Base-by-base conservation (phyloP, 306 rosid genomes). In the Canavalia ensiformis region DNA sequence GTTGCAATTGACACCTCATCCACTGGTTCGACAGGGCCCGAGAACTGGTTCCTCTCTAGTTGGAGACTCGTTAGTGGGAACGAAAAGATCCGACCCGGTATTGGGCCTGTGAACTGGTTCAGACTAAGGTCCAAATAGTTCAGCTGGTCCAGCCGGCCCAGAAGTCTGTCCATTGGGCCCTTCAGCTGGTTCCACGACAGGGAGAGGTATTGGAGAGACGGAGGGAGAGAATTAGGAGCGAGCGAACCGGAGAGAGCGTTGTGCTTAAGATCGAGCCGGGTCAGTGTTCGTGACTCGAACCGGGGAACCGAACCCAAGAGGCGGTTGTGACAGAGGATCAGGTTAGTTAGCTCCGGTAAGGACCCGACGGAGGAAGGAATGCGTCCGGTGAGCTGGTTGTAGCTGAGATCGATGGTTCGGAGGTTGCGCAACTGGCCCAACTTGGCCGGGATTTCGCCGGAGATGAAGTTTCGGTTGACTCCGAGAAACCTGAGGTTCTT, bases 201-300 rank as follows among this genome's bases (percentile, higher is more conserved):
- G 0, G 98, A 94, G 4, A 96, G 94, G 83, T 92, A 94, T 54
- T 89, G 97, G 2, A 96, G 87, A 0, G 99, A 93, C 0, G 97
- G 79, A 50, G 98, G 92, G 45, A 96, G 89, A 4, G 92, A 87
- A 50, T 81, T 75, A 0, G 94, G 85, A 9, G 82, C 81, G 6
- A 96, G 81, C 45, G 91, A 89, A 58, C 99, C 97, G 87, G 98
- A 60, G 54, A 96, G 92, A 28, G 58, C 54, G 84, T 96, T 96
- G 84, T 94, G 98, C 84, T 92, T 96, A 4, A 96, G 80, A 76
- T 96, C 99, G 46, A 96, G 87, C 30, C 99, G 94, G 74, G 92
- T 81, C 1, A 96, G 86, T 2, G 84, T 57, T 1, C 58, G 84
- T n/a, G 99, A 96, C 10, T 49, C 81, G 57, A 96, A 94, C 52